phyloP scores from a whole-genome alignment of 768 basidiomycete genomes.

The Rhodosporidiobolus odoratus region DNA sequence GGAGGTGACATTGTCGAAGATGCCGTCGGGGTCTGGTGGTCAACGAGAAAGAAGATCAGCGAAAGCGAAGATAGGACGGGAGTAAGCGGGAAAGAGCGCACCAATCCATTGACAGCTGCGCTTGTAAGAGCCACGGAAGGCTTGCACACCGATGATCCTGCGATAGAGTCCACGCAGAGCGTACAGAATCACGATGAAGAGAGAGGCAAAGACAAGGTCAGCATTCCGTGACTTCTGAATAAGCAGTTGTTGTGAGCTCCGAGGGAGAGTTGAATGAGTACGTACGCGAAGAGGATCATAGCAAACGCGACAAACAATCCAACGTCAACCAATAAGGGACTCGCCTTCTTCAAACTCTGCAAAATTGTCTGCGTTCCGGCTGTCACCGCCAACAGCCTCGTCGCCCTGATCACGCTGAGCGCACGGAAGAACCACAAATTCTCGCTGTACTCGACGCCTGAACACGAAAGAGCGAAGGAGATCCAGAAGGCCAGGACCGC shows the following conservation, averaged over 20 bases:
- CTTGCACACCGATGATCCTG: conserved; percentile 88
- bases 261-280: conserved; percentile 42
- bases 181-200: background rate
- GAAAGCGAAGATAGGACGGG: background rate
- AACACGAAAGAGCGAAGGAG: conserved; percentile 63
- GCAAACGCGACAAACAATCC: conserved; percentile 89
- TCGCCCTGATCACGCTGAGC: conserved; percentile 74
- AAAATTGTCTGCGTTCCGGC: conserved; percentile 88
- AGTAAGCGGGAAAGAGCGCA: background rate
- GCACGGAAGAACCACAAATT: conserved; percentile 77
- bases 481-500: conserved; percentile 86
- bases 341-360: conserved; percentile 81
- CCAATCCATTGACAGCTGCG: conserved; percentile 47
- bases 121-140: conserved; percentile 78
- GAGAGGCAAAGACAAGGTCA: too few relatives aligned
- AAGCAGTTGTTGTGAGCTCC: background rate
- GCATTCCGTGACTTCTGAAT: too few relatives aligned
- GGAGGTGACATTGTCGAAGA: conserved; percentile 41
- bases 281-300: conserved; percentile 74
- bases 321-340: conserved; percentile 81
- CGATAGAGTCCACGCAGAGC: background rate
- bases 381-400: conserved; percentile 77
- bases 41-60: background rate
- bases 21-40: conserved; percentile 44
- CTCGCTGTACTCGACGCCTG: conserved; percentile 61